phyloP scores from a whole-genome alignment of 2,329 filamentous ascomycete species.

The Allantophomopsis cytisporea region DNA sequence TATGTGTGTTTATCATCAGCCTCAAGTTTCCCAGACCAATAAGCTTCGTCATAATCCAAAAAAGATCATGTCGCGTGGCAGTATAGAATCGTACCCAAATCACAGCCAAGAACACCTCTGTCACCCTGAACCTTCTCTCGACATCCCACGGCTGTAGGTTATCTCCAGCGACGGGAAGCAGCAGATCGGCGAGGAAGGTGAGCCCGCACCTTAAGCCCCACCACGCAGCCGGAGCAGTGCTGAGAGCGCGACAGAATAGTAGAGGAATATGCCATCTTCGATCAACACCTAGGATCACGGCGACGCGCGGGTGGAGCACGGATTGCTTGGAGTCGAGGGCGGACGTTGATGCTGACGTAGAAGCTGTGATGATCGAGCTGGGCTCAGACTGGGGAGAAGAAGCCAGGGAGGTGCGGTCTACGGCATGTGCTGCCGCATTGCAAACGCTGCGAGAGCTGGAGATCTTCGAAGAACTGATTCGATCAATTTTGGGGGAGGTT shows the following conservation, averaged over 20 bases:
- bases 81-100: constrained; percentile 46
- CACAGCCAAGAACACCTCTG: constrained; percentile 57
- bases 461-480: no score
- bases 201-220: constrained; percentile 59
- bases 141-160: constrained; percentile 24
- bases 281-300: constrained; percentile 63
- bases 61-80: no score
- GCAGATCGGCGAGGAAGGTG: constrained; percentile 51
- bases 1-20: constrained; percentile 19
- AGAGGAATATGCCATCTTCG: constrained; percentile 61
- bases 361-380: neutral
- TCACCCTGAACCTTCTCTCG: constrained; percentile 39
- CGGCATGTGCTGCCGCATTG: constrained; percentile 21
- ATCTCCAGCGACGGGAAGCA: constrained; percentile 28
- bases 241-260: constrained; percentile 58
- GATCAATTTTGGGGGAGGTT: no score
- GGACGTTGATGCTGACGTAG: constrained; percentile 4
- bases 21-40: neutral
- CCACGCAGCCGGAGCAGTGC: constrained; percentile 55
- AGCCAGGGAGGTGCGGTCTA: constrained; percentile 15
- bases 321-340: constrained; percentile 12
- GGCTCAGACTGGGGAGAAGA: constrained; percentile 7
- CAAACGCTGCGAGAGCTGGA: constrained; percentile 7
- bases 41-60: no score
- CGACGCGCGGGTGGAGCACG: constrained; percentile 62